phyloP scores from a whole-genome alignment of 1,284 basidiomycete species.

The Sanghuangporus sanghuang region DNA sequence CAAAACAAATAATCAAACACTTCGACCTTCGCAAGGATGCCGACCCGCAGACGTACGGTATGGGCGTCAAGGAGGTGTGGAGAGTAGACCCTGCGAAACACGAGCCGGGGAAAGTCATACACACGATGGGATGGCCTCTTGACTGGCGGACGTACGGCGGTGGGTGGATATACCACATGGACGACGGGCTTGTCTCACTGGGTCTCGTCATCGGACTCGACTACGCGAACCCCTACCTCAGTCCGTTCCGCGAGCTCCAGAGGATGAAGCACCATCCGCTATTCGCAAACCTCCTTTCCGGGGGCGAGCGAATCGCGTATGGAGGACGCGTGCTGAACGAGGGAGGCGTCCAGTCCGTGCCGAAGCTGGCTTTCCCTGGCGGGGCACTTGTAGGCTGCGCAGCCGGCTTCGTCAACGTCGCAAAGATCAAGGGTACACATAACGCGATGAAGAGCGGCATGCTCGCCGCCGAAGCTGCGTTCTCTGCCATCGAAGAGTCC shows the following conservation, averaged over 20 bases:
- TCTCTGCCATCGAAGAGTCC: conserved; percentile 46
- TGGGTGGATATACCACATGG: conserved; percentile 96
- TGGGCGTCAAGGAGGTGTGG: conserved; percentile 99
- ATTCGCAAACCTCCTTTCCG: conserved; percentile 77
- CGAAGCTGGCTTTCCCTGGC: conserved; percentile 90
- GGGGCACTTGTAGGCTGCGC: conserved; percentile 95
- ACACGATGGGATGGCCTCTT: conserved; percentile 94
- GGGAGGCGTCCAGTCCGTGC: conserved; percentile 92
- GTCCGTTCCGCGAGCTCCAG: conserved; percentile 90
- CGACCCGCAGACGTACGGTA: conserved; percentile 94
- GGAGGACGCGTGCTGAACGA: conserved; percentile 92
- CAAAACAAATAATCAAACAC: conserved; percentile 76
- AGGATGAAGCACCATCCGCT: conserved; percentile 98
- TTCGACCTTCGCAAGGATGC: conserved; percentile 76
- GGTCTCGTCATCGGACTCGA: conserved; percentile 94
- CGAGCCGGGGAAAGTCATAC: conserved; percentile 82
- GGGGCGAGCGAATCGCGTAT: conserved; percentile 80
- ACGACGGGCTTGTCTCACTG: conserved; percentile 84
- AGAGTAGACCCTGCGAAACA: conserved; percentile 77
- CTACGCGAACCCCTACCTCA: conserved; percentile 92
- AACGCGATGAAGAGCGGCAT: conserved; percentile 99
- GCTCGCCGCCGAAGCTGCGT: conserved; percentile 90
- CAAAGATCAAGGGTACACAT: conserved; percentile 99
- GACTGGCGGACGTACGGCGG: conserved; percentile 88
- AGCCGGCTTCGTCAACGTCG: conserved; percentile 94